phyloP scores from a whole-genome alignment of 2,329 filamentous ascomycete genomes.

The Aureobasidium lini region DNA sequence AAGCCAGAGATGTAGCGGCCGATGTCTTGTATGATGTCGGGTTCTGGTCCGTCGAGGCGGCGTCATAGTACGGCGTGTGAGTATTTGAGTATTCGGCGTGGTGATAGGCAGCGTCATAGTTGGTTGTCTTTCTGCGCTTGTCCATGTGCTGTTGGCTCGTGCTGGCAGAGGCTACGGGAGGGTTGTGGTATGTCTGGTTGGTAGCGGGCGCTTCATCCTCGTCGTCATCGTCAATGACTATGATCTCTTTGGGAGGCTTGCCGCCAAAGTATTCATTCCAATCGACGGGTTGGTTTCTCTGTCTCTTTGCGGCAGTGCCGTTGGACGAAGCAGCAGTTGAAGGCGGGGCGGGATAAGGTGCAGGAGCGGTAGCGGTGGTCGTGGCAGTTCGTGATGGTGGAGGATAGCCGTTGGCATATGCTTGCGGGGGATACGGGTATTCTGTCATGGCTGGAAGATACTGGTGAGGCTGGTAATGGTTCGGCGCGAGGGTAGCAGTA shows the following conservation, averaged over 20 bases:
- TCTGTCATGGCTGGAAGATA: conserved; percentile 27
- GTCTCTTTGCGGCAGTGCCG: conserved; percentile 14
- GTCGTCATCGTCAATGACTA: conserved; percentile 44
- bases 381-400: conserved; percentile 29
- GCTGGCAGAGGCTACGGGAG: conserved; percentile 21
- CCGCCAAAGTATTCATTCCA: conserved; percentile 31
- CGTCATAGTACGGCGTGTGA: conserved; percentile 61
- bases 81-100: conserved; percentile 64
- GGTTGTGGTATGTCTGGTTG: conserved; percentile 12
- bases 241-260: conserved; percentile 41
- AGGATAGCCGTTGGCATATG: conserved; percentile 30
- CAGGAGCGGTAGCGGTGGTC: conserved; percentile 19
- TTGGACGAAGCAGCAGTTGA: conserved; percentile 7
- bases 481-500: conserved; percentile 32
- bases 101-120: conserved; percentile 64
- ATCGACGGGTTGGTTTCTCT: conserved; percentile 24
- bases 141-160: conserved; percentile 42
- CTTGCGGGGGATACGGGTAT: conserved; percentile 14
- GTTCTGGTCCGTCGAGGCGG: conserved; percentile 73
- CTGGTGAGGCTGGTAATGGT: conserved; percentile 33
- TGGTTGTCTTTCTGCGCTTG: conserved; percentile 67
- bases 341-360: background rate
- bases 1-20: conserved; percentile 69
- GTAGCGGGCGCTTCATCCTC: conserved; percentile 15
- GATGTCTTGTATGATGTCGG: conserved; percentile 77